These are phyloP conservation scores for Harringtonia aguacate DNA, from an alignment of 2,329 filamentous ascomycete genomes.

Conservation along the genomic window DNA sequence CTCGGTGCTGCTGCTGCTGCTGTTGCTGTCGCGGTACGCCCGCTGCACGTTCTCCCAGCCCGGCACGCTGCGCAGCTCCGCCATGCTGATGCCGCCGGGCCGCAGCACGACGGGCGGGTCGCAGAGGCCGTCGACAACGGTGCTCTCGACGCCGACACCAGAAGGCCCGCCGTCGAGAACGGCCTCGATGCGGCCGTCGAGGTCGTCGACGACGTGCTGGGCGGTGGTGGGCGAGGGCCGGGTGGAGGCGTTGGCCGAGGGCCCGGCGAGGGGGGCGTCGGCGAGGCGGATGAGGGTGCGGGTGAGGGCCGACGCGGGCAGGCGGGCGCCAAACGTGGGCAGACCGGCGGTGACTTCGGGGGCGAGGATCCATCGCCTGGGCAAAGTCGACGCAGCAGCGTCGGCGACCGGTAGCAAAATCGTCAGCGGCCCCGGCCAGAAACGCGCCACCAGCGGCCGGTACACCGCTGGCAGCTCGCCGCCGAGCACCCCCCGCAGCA, in stretches of 20 bases:
- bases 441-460: constrained; percentile 61
- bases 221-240: constrained; percentile 87
- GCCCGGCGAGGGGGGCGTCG: constrained; percentile 73
- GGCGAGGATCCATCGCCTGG: constrained; percentile 41
- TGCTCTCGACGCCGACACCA: constrained; percentile 87
- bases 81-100: constrained; percentile 78
- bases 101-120: constrained; percentile 71
- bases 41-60: constrained; percentile 75
- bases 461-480: constrained; percentile 63
- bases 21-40: constrained; percentile 58
- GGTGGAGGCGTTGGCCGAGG: constrained; percentile 89
- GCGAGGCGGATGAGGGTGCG: constrained; percentile 74
- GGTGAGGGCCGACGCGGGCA: constrained; percentile 79
- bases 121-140: constrained; percentile 84
- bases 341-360: constrained; percentile 88
- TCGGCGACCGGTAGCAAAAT: constrained; percentile 73
- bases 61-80: constrained; percentile 58
- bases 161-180: constrained; percentile 86
- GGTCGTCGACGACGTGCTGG: constrained; percentile 77
- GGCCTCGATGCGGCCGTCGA: constrained; percentile 69
- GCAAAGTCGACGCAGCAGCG: constrained; percentile 6
- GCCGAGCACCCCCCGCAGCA: constrained; percentile 55
- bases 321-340: constrained; percentile 75
- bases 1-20: background rate
- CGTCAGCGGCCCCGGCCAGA: constrained; percentile 93